Evolutionary conservation across 164 flowering plant species (phyloP).

Genomic region (Vitis vinifera): DNA sequence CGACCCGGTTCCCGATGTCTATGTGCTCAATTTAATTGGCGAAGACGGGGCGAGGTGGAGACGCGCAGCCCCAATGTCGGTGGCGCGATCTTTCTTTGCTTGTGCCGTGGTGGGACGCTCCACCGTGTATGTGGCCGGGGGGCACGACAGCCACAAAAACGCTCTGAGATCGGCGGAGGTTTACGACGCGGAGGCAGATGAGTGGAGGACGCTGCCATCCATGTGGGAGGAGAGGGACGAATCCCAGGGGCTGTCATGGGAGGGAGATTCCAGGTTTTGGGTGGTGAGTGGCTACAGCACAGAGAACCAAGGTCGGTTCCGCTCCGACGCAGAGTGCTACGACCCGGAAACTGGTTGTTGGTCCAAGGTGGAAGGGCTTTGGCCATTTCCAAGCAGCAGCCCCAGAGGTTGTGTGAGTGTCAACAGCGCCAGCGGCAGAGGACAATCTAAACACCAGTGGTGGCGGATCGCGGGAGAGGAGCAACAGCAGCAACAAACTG

Average conservation of each 20-base stretch:
- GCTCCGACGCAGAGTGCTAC: conserved; percentile 24
- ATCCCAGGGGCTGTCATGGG: conserved; percentile 22
- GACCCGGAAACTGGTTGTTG: conserved; percentile 19
- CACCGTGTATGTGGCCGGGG: conserved; percentile 25
- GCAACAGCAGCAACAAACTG: background rate
- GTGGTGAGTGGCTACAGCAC: conserved; percentile 39
- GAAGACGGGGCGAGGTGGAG: conserved; percentile 17
- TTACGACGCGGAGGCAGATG: conserved; percentile 17
- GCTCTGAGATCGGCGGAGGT: conserved; percentile 25
- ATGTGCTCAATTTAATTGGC: conserved; percentile 17
- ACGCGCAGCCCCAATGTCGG: conserved; percentile 22
- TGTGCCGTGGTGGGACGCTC: conserved; percentile 16
- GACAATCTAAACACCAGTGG: background rate
- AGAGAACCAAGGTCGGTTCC: conserved; percentile 33
- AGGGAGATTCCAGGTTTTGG: conserved; percentile 24
- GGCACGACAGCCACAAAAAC: conserved; percentile 35
- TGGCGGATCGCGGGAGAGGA: conserved; percentile 4
- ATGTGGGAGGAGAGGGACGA: conserved; percentile 30
- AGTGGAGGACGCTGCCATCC: conserved; percentile 20
- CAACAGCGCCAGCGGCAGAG: background rate
- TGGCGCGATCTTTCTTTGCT: conserved; percentile 33
- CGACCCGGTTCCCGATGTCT: conserved; percentile 27
- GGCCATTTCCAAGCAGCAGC: conserved; percentile 9
- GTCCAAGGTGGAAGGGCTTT: conserved; percentile 9
- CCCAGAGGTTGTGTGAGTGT: background rate